Conservation (phyloP, 108 stramenopile genomes). For the Cyclotella choctawhatcheeana region DNA sequence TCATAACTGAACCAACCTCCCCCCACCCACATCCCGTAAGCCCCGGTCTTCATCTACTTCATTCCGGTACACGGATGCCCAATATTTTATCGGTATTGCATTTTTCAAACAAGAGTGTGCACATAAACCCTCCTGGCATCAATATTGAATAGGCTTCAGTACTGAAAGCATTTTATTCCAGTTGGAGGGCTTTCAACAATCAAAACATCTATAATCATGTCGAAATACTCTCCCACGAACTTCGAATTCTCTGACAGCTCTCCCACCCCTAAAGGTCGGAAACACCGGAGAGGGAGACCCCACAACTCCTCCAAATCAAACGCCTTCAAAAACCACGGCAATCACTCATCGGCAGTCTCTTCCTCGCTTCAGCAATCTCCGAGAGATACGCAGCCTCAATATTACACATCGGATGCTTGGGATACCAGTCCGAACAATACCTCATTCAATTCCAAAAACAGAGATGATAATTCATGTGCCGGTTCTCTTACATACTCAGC, state of each 20-base stretch:
- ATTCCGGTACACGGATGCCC: too few species aligned
- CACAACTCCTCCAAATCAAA: constrained; percentile 10
- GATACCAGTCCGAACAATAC: constrained; percentile 22
- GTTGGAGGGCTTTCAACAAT: too few species aligned
- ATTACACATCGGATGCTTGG: constrained; percentile 25
- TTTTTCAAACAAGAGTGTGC: too few species aligned
- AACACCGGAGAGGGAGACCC: constrained; percentile 41
- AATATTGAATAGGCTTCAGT: too few species aligned
- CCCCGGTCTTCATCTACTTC: too few species aligned
- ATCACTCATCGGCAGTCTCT: constrained; percentile 38
- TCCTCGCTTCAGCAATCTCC: background rate
- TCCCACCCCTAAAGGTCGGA: constrained; percentile 31
- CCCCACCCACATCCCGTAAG: too few species aligned
- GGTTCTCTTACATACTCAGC: constrained; percentile 49
- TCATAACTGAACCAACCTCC: too few species aligned
- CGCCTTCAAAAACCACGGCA: constrained; percentile 6
- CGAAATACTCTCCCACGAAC: constrained; percentile 24
- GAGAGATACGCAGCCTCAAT: constrained; percentile 12
- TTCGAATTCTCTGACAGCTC: constrained; percentile 45
- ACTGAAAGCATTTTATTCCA: too few species aligned
- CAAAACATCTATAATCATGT: too few species aligned
- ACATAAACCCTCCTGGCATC: too few species aligned
- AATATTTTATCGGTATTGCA: too few species aligned
- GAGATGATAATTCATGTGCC: constrained; percentile 40
- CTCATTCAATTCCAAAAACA: constrained; percentile 17